These are phyloP conservation scores for Scedosporium apiospermum DNA, from an alignment of 2,329 filamentous ascomycete genomes.

Conservation along the genomic window DNA sequence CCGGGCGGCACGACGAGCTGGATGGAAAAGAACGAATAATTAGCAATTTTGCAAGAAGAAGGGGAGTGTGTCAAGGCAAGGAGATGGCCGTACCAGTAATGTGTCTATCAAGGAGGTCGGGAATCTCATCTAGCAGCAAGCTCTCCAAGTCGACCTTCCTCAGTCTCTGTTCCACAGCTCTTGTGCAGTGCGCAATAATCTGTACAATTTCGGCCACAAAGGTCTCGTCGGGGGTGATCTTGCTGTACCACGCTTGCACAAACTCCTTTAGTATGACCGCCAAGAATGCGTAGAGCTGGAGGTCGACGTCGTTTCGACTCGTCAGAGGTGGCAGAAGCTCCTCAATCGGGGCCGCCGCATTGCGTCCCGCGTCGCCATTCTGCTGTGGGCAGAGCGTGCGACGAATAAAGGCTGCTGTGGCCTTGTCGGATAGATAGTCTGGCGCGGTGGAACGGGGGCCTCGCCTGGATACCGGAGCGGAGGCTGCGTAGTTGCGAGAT, in stretches of 20 bases:
- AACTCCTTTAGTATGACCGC: constrained; percentile 85
- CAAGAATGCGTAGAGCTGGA: constrained; percentile 80
- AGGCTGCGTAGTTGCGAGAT: constrained; percentile 11
- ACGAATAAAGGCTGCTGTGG: constrained; percentile 73
- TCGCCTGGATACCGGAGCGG: constrained; percentile 18
- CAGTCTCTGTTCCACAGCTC: constrained; percentile 77
- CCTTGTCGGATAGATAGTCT: constrained; percentile 61
- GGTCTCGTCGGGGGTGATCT: constrained; percentile 80
- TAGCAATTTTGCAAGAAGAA: not conserved
- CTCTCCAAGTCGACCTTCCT: constrained; percentile 75
- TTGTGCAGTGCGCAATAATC: constrained; percentile 85
- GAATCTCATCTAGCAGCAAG: constrained; percentile 78
- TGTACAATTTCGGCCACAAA: constrained; percentile 84
- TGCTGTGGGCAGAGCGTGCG: constrained; percentile 74
- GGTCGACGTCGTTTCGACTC: constrained; percentile 86
- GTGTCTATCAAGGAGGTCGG: constrained; percentile 71
- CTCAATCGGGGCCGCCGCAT: constrained; percentile 53
- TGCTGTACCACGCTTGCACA: constrained; percentile 86
- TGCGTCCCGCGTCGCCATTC: constrained; percentile 37
- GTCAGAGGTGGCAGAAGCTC: constrained; percentile 83
- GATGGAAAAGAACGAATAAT: constrained; percentile 1
- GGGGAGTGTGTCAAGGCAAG: not conserved
- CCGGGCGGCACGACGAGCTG: constrained; percentile 66
- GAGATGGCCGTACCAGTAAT: constrained; percentile 52
- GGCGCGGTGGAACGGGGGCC: constrained; percentile 22